Base-by-base conservation (phyloP, 2,329 filamentous ascomycete species). In the Coleophoma cylindrospora region DNA sequence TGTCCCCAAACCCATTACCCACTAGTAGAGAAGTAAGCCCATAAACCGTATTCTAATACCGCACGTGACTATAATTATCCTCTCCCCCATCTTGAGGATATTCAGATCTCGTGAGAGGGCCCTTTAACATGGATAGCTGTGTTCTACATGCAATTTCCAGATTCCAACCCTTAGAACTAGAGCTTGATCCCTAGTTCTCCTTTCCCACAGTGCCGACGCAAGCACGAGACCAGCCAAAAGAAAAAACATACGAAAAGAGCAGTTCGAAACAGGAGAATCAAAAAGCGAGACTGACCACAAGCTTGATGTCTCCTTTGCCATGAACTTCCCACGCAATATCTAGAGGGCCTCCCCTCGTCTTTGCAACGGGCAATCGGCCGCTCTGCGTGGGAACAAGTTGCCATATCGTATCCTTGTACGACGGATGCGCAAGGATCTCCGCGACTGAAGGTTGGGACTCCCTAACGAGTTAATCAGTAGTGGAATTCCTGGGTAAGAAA, bases 301-400 rank as follows among this genome's bases (percentile, higher is more conserved):
- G 70, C 71, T 87, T 87, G 56, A 79, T 75, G 44, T 84, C 79
- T 3, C 89, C 89, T 54, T 77, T 71, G 50, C 90, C 89, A 70
- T 95, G 89, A 44, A 94, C 74, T 68, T 94, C 87, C 76, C 88
- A 95, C 48, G 81, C 75, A 47, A 95, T 81, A 43, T 86, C 78
- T 57, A 95, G 72, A 17, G 89, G 89, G 2, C 88, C 89, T 55
- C 89, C 86, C 59, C 87, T 79, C 36, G 72, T 79, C 49, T 77
- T 73, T n/a, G 86, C 89, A 27, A 89, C 87, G 2, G 79, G 68
- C 7, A 81, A 63, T 40, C 75, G 76, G 4, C 84, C 89, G 45
- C 77, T 74, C 38, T 74, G 73, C 44, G 82, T 76, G 5, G 89
- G 84, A 59, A 83, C 76, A 19, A 95, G 78, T 27, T 79, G 73